Evolutionary conservation across 2,329 filamentous ascomycete species (phyloP).

Genomic region (Epichloe elymi): DNA sequence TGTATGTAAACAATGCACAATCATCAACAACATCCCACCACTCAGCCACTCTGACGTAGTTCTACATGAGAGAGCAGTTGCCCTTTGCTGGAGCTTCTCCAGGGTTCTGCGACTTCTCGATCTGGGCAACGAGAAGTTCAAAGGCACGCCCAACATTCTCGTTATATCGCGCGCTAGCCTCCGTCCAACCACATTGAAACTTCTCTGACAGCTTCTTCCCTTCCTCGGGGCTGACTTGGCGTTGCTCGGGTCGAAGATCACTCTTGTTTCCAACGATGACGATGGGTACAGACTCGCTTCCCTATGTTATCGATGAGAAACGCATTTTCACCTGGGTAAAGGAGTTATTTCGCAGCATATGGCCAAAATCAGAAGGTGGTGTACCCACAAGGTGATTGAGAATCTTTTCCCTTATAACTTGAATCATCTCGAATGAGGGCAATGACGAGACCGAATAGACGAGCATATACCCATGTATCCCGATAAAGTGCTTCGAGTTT

Average conservation of each 20-base stretch:
- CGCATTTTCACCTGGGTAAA: no score
- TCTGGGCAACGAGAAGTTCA: slow-evolving; percentile 84
- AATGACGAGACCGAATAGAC: slow-evolving; percentile 94
- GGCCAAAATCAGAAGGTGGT: not conserved
- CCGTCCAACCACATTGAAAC: slow-evolving; percentile 85
- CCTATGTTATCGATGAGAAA: slow-evolving; percentile 34
- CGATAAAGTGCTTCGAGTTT: slow-evolving; percentile 97
- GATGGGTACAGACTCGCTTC: slow-evolving; percentile 82
- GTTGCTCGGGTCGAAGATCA: slow-evolving; percentile 82
- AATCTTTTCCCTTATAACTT: slow-evolving; percentile 96
- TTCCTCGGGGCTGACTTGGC: slow-evolving; percentile 77
- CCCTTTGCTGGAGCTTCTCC: slow-evolving; percentile 66
- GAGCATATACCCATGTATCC: slow-evolving; percentile 96
- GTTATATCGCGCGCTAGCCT: slow-evolving; percentile 87
- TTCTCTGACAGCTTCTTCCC: slow-evolving; percentile 75
- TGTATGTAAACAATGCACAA: not conserved
- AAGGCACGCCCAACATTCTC: slow-evolving; percentile 89
- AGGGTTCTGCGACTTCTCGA: slow-evolving; percentile 89
- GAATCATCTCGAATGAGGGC: slow-evolving; percentile 94
- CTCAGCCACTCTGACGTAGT: not conserved
- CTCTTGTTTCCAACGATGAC: slow-evolving; percentile 96
- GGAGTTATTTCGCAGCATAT: not conserved
- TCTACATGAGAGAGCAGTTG: slow-evolving; percentile 78
- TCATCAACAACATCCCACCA: not conserved
- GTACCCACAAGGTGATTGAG: slow-evolving; percentile 75